A percentile compares a stretch with the other conserved stretches of the same genome.
Evolutionary conservation across 2,329 filamentous ascomycete genomes (phyloP).

Genomic region (Botryosphaeria dothidea): DNA sequence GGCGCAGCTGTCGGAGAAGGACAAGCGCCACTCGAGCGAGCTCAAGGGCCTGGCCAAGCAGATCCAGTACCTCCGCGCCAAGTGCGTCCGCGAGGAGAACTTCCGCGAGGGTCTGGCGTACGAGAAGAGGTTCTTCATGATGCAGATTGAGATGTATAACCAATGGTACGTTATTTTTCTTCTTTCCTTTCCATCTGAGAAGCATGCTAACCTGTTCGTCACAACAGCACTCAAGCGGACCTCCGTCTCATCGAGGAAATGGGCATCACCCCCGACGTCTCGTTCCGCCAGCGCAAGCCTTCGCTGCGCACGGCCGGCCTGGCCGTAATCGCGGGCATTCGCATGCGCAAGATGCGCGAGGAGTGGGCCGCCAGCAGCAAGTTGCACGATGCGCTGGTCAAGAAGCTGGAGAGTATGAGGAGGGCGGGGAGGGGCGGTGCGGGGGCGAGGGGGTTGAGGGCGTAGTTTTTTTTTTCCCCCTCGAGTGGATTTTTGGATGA

Average conservation of each 20-base stretch:
- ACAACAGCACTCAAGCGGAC: slow-evolving; percentile 82
- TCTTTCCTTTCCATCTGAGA: slow-evolving; percentile 24
- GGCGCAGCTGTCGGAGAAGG: slow-evolving; percentile 61
- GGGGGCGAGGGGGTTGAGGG: background rate
- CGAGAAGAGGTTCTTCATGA: slow-evolving; percentile 80
- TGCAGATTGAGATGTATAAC: slow-evolving; percentile 80
- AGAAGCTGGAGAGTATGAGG: slow-evolving; percentile 49
- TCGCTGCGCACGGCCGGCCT: slow-evolving; percentile 51
- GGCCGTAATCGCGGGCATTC: slow-evolving; percentile 50
- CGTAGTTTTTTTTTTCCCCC: too few relatives aligned
- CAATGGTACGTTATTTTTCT: slow-evolving; percentile 71
- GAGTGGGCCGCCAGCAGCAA: slow-evolving; percentile 54
- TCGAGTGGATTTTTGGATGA: too few relatives aligned
- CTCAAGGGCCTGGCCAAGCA: slow-evolving; percentile 82
- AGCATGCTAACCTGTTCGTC: background rate
- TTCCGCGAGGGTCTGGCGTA: slow-evolving; percentile 80
- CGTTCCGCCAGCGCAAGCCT: slow-evolving; percentile 40
- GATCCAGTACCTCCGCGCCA: slow-evolving; percentile 85
- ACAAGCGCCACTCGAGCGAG: slow-evolving; percentile 72
- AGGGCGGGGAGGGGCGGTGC: background rate
- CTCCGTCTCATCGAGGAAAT: slow-evolving; percentile 83
- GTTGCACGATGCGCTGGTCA: slow-evolving; percentile 47
- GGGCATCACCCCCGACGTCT: slow-evolving; percentile 61
- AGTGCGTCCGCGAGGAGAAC: slow-evolving; percentile 75
- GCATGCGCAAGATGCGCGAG: slow-evolving; percentile 53